These are phyloP conservation scores for Sinapis alba DNA, from an alignment of 441 rosid species.

Conservation along the genomic window DNA sequence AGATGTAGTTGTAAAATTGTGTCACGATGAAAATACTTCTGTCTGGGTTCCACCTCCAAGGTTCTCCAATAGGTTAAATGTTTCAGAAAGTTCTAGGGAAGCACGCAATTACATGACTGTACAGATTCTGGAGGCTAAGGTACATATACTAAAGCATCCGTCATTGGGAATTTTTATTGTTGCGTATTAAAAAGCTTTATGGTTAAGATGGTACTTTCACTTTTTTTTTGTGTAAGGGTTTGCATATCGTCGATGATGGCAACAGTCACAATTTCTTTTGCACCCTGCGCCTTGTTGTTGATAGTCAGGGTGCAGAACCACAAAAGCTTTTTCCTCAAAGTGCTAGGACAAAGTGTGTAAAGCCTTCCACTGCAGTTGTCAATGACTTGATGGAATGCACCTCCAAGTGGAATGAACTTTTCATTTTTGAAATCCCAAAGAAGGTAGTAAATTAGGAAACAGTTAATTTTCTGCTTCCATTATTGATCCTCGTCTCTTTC, in stretches of 20 bases:
- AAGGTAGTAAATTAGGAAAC: slow-evolving; percentile 52
- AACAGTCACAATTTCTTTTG: slow-evolving; percentile 91
- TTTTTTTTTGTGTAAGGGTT: slow-evolving; percentile 59
- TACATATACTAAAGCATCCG: slow-evolving; percentile 15
- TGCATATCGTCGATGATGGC: slow-evolving; percentile 88
- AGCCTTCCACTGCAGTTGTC: slow-evolving; percentile 57
- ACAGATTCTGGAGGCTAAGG: slow-evolving; percentile 96
- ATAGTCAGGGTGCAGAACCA: slow-evolving; percentile 81
- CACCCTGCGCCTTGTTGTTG: slow-evolving; percentile 85
- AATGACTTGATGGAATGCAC: slow-evolving; percentile 49
- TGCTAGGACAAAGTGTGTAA: slow-evolving; percentile 97
- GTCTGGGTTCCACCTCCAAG: slow-evolving; percentile 98
- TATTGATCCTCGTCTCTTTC: slow-evolving; percentile 21
- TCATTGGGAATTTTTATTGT: slow-evolving; percentile 1
- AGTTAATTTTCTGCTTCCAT: slow-evolving; percentile 10
- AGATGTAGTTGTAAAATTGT: slow-evolving; percentile 58
- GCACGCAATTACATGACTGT: slow-evolving; percentile 74
- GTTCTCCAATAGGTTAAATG: slow-evolving; percentile 84
- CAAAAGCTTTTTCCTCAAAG: slow-evolving; percentile 98
- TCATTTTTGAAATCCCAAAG: slow-evolving; percentile 94
- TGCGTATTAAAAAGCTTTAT: slow-evolving; percentile 2
- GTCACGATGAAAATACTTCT: slow-evolving; percentile 58
- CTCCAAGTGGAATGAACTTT: slow-evolving; percentile 96
- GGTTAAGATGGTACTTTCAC: slow-evolving; percentile 23
- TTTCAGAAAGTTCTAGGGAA: slow-evolving; percentile 82